Percentiles rank a stretch among this genome's conserved stretches.
phyloP scores from a whole-genome alignment of 2,329 filamentous ascomycete species.

The Colletotrichum orbiculare region DNA sequence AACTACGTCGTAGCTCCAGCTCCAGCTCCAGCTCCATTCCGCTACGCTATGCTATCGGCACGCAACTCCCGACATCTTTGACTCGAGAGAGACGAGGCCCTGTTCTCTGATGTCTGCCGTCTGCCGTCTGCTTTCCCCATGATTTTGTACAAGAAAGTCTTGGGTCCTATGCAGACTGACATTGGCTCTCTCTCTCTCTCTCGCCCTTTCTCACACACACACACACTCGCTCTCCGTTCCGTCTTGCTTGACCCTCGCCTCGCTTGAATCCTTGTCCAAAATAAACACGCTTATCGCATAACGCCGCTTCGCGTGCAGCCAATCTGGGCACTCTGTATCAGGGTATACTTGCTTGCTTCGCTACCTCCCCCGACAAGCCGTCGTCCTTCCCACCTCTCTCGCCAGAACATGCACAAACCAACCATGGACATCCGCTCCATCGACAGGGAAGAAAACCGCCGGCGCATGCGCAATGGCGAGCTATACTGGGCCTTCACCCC shows the following conservation, averaged over 20 bases:
- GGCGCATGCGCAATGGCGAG: conserved; percentile 73
- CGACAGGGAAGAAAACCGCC: conserved; percentile 58
- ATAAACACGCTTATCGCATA: not conserved
- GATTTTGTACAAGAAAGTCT: no score
- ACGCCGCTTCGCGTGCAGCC: no score
- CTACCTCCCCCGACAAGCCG: conserved; percentile 3
- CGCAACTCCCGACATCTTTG: no score
- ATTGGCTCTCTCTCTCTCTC: not conserved
- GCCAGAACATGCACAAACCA: conserved; percentile 22
- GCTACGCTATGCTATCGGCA: no score
- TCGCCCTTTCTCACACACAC: not conserved
- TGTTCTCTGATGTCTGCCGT: no score
- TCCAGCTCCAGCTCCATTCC: no score
- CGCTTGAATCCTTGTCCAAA: conserved; percentile 3
- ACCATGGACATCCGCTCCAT: conserved; percentile 42
- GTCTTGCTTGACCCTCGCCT: conserved; percentile 9
- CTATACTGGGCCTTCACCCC: conserved; percentile 81
- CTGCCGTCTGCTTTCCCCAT: no score
- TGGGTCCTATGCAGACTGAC: no score
- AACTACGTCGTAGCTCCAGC: no score
- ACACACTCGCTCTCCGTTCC: not conserved
- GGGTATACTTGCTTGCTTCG: no score
- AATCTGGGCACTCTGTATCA: no score
- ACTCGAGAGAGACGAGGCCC: no score
- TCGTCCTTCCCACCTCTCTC: not conserved